Conservation (phyloP, 768 basidiomycete genomes). For the Russula foetens region DNA sequence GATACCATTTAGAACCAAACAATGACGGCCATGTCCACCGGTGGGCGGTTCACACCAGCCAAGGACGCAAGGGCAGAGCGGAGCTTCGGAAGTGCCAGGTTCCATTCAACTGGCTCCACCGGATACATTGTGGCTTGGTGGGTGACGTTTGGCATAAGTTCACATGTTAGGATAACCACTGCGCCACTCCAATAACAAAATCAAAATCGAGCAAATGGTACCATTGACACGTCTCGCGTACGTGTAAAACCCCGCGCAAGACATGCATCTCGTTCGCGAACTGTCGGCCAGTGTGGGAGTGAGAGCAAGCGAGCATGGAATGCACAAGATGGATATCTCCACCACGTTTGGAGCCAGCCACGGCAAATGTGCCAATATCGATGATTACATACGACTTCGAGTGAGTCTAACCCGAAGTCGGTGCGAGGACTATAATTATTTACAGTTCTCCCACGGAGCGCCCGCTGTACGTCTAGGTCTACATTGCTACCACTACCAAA, state of each 20-base stretch:
- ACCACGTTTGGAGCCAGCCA: conserved; percentile 1
- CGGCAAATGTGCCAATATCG: neutral
- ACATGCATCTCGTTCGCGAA: neutral
- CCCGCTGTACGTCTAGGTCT: neutral
- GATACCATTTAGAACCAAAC: no score
- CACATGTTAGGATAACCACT: neutral
- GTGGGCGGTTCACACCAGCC: no score
- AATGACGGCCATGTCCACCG: no score
- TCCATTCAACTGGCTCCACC: neutral
- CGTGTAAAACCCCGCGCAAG: neutral
- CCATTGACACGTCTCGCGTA: neutral
- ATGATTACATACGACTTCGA: conserved; percentile 1
- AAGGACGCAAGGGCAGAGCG: neutral
- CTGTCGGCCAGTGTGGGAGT: neutral
- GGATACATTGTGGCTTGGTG: no score
- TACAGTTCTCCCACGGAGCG: neutral
- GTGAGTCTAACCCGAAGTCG: neutral
- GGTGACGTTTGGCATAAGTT: neutral
- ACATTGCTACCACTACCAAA: neutral
- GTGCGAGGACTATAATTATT: neutral
- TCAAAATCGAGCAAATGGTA: neutral
- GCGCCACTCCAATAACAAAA: neutral
- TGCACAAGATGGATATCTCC: neutral
- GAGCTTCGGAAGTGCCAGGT: neutral
- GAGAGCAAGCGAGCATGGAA: neutral